Evolutionary conservation across 495 filamentous ascomycete genomes (phyloP).

Genomic region (Hypoxylon perforatum): DNA sequence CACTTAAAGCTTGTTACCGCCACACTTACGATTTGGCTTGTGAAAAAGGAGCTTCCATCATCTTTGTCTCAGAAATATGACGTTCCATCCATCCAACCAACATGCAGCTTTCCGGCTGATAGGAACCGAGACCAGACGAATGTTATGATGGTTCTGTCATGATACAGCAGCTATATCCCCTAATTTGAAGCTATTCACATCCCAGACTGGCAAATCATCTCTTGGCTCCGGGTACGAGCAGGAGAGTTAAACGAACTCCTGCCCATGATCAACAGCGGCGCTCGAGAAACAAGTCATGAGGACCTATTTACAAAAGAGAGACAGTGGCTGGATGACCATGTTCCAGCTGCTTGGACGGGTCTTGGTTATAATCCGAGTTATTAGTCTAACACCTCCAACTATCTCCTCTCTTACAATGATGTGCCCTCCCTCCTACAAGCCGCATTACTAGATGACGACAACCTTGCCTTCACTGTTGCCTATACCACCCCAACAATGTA

Average conservation of each 20-base stretch:
- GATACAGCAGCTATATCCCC: constrained; percentile 8
- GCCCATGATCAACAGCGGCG: constrained; percentile 11
- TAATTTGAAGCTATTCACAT: constrained; percentile 39
- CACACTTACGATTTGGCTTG: constrained; percentile 27
- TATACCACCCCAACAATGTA: constrained; percentile 23
- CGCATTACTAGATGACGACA: constrained; percentile 28
- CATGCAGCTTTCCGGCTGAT: constrained; percentile 36
- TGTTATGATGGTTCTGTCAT: constrained; percentile 6
- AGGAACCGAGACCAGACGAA: constrained; percentile 25
- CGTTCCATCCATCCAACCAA: constrained; percentile 20
- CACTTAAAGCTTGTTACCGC: constrained; percentile 8
- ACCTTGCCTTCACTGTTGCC: constrained; percentile 19
- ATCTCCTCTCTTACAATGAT: constrained; percentile 3
- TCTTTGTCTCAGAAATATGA: constrained; percentile 28
- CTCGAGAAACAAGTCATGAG: constrained; percentile 27
- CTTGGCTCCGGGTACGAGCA: constrained; percentile 7
- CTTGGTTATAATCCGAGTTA: constrained; percentile 12
- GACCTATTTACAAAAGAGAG: constrained; percentile 10
- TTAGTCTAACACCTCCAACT: constrained; percentile 22
- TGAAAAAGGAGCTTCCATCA: constrained; percentile 18
- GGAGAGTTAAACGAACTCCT: constrained; percentile 8
- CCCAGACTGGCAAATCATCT: constrained; percentile 10
- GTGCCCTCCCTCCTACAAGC: constrained; percentile 23
- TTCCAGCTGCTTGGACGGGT: background rate
- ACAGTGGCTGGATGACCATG: constrained; percentile 14